Evolutionary conservation across 1,284 basidiomycete genomes (phyloP).

Genomic region (Ganoderma lucidum): DNA sequence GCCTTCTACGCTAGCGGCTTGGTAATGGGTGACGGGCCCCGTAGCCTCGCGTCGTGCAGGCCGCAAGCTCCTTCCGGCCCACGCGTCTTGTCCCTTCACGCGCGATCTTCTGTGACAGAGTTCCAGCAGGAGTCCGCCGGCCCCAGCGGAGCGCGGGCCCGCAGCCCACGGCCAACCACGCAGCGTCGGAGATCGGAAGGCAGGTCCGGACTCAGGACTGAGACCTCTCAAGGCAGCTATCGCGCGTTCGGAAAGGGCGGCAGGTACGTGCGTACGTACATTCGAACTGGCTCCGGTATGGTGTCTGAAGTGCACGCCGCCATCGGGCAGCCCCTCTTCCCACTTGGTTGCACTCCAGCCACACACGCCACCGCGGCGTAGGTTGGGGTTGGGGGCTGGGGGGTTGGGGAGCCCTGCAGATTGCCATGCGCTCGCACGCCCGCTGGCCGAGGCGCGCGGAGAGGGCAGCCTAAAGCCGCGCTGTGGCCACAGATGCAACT

Average conservation of each 20-base stretch:
- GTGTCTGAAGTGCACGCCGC: constrained; percentile 1
- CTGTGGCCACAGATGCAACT: constrained; percentile 6
- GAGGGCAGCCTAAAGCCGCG: neutral
- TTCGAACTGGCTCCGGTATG: constrained; percentile 6
- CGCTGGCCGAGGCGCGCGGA: neutral
- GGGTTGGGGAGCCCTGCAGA: neutral
- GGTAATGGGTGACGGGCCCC: constrained; percentile 20
- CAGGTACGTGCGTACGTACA: constrained; percentile 13
- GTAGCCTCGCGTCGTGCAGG: constrained; percentile 1
- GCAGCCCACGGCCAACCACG: constrained; percentile 23
- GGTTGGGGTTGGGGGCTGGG: neutral
- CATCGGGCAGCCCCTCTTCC: constrained; percentile 2
- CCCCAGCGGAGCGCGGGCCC: constrained; percentile 34
- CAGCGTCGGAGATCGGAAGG: constrained; percentile 6
- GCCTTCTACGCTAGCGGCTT: constrained; percentile 17
- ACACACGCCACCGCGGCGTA: constrained; percentile 4
- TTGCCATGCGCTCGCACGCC: neutral
- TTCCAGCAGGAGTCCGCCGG: constrained; percentile 22
- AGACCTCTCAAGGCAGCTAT: constrained; percentile 12
- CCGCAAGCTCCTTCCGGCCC: constrained; percentile 29
- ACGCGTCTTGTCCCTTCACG: constrained; percentile 15
- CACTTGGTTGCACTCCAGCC: neutral
- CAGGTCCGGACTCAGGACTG: constrained; percentile 14
- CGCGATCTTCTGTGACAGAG: constrained; percentile 27
- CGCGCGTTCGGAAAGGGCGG: neutral